Base-by-base conservation (phyloP, 495 filamentous ascomycete genomes). In the Penicillium argentinense region DNA sequence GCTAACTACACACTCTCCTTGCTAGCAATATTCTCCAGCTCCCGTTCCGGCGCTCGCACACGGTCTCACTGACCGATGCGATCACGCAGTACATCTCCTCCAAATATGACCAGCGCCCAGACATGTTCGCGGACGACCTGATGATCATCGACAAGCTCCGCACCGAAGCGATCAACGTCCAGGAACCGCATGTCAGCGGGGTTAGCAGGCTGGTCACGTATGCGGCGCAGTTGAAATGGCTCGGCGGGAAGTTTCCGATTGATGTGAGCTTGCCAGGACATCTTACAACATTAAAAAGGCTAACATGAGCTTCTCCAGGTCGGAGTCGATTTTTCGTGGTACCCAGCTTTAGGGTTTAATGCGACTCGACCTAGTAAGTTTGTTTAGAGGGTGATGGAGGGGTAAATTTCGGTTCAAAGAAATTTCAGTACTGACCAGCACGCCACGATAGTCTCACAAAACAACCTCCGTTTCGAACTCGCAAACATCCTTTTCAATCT, bases 31-130 rank as follows among this genome's bases (percentile, higher is more conserved):
- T 80, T 50, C 61, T 78, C 39, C 73, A 81, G 69, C 67, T 98
- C 51, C 91, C 91, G 4, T 98, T 98, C 68, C 90, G 93, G 50
- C 86, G 82, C 53, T 90, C 90, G 30, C 80, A 85, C 52, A 68
- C 83, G 23, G 76, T 95, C 40, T 84, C 83, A 45, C 76, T 97
- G 27, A 86, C 89, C 26, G 68, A 75, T 54, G 85, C 92, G 26
- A 90, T 98, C 57, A 91, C 88, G 52, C 88, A 95, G 60, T 97
- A 98, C 72, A 98, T 98, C 51, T 96, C 89, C 29, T 86, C 82
- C 62, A 97, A 97, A 79, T 98, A 98, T 86, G 93, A 97, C 68
- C 93, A 98, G 63, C 93, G 96, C 66, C 93, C 95, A 42, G 89
- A 96, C 66, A 96, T 97, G 90, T 98, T 98, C 68, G 79, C 83